Evolutionary conservation across 2,329 filamentous ascomycete genomes (phyloP).

Genomic region (Phaeosphaeriaceae sp.): DNA sequence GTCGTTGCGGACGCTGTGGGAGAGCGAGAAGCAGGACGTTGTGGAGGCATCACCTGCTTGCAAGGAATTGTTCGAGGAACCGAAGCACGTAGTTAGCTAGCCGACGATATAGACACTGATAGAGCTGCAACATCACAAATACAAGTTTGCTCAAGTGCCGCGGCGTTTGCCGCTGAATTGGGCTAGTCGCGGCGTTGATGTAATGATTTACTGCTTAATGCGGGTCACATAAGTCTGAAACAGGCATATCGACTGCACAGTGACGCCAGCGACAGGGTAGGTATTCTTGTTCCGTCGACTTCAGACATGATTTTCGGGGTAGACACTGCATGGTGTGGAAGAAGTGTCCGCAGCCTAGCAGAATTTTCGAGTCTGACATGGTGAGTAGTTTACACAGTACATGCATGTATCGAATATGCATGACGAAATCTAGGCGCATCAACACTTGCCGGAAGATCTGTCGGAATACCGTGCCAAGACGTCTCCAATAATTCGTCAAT

Average conservation of each 20-base stretch:
- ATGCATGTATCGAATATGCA: neutral
- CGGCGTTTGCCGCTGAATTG: neutral
- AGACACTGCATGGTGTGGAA: neutral
- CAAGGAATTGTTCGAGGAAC: constrained; percentile 16
- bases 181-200: neutral
- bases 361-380: neutral
- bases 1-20: constrained; percentile 15
- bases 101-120: too few relatives aligned
- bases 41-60: constrained; percentile 8
- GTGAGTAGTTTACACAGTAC: neutral
- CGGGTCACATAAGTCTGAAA: neutral
- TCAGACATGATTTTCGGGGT: neutral
- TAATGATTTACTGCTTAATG: neutral
- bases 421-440: neutral
- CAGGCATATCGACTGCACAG: constrained; percentile 2
- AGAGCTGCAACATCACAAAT: neutral
- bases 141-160: neutral
- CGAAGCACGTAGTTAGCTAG: neutral
- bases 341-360: neutral
- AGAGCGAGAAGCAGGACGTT: constrained; percentile 21
- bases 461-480: neutral
- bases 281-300: neutral
- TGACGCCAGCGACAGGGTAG: constrained; percentile 11
- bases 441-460: neutral
- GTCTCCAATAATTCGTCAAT: neutral